Evolutionary conservation across 1,284 basidiomycete genomes (phyloP).

Genomic region (Ceratobasidium theobromae): DNA sequence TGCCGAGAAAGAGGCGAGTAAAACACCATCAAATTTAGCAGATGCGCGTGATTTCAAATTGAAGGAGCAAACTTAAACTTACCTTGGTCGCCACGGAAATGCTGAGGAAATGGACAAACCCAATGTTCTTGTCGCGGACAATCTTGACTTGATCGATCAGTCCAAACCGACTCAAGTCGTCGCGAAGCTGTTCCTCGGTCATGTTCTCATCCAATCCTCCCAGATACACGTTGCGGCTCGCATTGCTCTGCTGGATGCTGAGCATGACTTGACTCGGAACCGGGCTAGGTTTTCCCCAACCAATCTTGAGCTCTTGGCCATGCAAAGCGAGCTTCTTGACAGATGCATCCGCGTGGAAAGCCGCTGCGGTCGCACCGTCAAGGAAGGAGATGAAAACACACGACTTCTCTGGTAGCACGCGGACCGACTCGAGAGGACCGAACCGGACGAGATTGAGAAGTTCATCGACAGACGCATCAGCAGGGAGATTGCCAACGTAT

Average conservation of each 20-base stretch:
- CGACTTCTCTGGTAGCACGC: conserved; percentile 95
- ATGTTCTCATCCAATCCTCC: conserved; percentile 84
- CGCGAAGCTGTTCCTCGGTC: conserved; percentile 86
- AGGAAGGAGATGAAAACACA: conserved; percentile 98
- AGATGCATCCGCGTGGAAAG: conserved; percentile 92
- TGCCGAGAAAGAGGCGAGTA: conserved; percentile 20
- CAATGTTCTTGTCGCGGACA: conserved; percentile 95
- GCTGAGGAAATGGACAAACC: conserved; percentile 94
- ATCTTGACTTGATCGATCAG: conserved; percentile 98
- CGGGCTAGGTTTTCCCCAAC: conserved; percentile 91
- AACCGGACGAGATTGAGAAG: conserved; percentile 97
- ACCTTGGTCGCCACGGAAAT: conserved; percentile 93
- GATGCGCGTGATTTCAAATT: neutral
- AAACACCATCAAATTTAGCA: conserved; percentile 5
- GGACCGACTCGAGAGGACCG: conserved; percentile 93
- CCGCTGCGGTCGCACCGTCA: conserved; percentile 84
- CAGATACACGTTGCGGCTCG: conserved; percentile 90
- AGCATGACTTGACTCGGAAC: conserved; percentile 81
- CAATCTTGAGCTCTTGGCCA: conserved; percentile 92
- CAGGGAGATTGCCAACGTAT: conserved; percentile 94
- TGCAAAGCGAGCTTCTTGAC: conserved; percentile 90
- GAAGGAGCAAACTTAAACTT: conserved; percentile 33
- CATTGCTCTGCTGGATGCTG: conserved; percentile 86
- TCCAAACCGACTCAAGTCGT: conserved; percentile 87
- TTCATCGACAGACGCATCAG: conserved; percentile 96